Base-by-base conservation (phyloP, 768 basidiomycete species). In the Phaffia tasmanica region DNA sequence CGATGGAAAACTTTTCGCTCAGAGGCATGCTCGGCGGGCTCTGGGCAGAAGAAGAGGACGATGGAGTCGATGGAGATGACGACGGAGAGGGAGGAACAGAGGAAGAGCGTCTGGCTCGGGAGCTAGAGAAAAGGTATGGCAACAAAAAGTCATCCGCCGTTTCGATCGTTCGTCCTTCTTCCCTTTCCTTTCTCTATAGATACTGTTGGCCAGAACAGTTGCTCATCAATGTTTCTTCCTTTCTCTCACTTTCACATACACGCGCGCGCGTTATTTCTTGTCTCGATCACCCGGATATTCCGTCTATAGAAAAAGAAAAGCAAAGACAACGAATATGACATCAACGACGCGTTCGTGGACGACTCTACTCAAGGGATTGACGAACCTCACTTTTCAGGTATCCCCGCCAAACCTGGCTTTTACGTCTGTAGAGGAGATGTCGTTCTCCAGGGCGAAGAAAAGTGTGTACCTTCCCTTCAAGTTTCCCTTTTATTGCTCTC, bases 331-430 rank as follows among this genome's bases (percentile, higher is more conserved):
- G 89, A 91, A 72, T 99, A 99, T 80, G 94, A 99, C 78, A 80
- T 85, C 23, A 78, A 81, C 0, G 95, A 99, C 77, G 87, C 89
- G 0, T 98, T 98, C 79, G 95, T 99, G 73, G 95, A 99, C 80
- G 95, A 99, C 77, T 89, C 90, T 1, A 94, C 98, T 74, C 80
- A 94, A 64, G 85, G 84, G 29, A 78, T 93, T 56, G 93, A 98
- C 78, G 85, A 93, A 74, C 85, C 94, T 5, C 91, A 87, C 1
- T 89, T 83, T 77, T 88, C 92, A 72, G 89, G 87, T 5, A 85
- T 89, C 75, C 94, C 93, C 5, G 89, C 87, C 76, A 89, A 93
- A 72, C 72, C 73, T 64, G 77, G 77, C 3, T 95, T 93, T 79
- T 94, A 92, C 73, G 92, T 97, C 14, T 88, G 86, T 7, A 83